Evolutionary conservation across 306 rosid genomes (phyloP).

Genomic region (Erythrophleum fordii): DNA sequence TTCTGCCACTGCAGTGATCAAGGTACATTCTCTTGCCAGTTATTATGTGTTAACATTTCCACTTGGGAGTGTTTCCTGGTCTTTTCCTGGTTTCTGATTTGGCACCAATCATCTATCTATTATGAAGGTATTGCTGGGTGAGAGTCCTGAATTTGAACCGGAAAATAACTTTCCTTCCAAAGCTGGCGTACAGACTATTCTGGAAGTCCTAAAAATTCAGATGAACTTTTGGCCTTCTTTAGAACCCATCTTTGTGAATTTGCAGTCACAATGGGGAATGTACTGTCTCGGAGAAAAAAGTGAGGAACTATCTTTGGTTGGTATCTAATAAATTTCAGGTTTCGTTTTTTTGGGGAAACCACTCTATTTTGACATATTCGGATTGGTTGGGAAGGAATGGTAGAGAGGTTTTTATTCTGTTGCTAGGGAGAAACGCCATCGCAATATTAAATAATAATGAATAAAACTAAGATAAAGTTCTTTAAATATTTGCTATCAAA

Average conservation of each 20-base stretch:
- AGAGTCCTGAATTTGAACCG: conserved; percentile 57
- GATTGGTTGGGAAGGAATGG: conserved; percentile 10
- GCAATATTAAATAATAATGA: not conserved
- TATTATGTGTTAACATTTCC: conserved; percentile 17
- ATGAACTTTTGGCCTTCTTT: conserved; percentile 78
- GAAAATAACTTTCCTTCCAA: conserved; percentile 63
- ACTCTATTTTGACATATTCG: conserved; percentile 17
- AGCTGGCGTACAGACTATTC: conserved; percentile 71
- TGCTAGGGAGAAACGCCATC: conserved; percentile 4
- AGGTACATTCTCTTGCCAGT: conserved; percentile 59
- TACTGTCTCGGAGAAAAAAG: conserved; percentile 52
- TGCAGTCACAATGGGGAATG: conserved; percentile 63
- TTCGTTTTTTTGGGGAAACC: not conserved
- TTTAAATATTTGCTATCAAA: not conserved
- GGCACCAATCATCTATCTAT: conserved; percentile 13
- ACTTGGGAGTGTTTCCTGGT: conserved; percentile 12
- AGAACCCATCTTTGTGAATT: conserved; percentile 54
- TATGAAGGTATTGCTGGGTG: conserved; percentile 82
- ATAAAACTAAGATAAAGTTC: not conserved
- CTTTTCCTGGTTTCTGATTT: conserved; percentile 40
- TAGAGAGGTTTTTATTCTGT: not conserved
- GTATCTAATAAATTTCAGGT: conserved; percentile 23
- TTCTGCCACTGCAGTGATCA: conserved; percentile 86
- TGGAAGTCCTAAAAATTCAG: conserved; percentile 84
- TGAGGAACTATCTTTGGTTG: conserved; percentile 55